These are phyloP conservation scores for Trichoderma asperellum DNA, from an alignment of 2,329 filamentous ascomycete species.

Conservation along the genomic window DNA sequence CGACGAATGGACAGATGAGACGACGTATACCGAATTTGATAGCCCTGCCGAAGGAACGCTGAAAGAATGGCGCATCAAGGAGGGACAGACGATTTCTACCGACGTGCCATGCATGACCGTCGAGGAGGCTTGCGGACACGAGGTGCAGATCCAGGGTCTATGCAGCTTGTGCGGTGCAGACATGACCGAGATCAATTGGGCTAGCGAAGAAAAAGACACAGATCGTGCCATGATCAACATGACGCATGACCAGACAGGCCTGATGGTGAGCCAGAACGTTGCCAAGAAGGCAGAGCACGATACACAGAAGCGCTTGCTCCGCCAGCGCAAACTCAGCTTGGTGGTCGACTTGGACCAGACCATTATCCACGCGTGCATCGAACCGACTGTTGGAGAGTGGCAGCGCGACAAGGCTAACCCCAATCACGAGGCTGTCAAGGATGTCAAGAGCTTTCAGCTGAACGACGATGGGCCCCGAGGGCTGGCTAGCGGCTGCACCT, in stretches of 20 bases:
- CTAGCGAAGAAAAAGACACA: slow-evolving; percentile 76
- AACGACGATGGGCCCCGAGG: slow-evolving; percentile 80
- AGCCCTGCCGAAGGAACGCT: slow-evolving; percentile 82
- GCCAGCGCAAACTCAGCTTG: slow-evolving; percentile 81
- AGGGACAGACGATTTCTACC: slow-evolving; percentile 64
- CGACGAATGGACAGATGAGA: slow-evolving; percentile 61
- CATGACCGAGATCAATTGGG: slow-evolving; percentile 90
- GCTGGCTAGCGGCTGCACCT: slow-evolving; percentile 75
- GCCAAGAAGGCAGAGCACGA: slow-evolving; percentile 83
- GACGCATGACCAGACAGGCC: slow-evolving; percentile 85
- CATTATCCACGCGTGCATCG: slow-evolving; percentile 96
- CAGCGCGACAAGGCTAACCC: slow-evolving; percentile 85
- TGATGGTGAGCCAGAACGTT: slow-evolving; percentile 83
- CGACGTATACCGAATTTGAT: slow-evolving; percentile 76
- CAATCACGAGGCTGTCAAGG: slow-evolving; percentile 87
- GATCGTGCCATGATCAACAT: slow-evolving; percentile 92
- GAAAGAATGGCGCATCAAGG: slow-evolving; percentile 73
- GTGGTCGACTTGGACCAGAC: slow-evolving; percentile 98
- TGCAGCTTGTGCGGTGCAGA: slow-evolving; percentile 94
- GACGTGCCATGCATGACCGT: slow-evolving; percentile 71
- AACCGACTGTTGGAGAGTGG: slow-evolving; percentile 96
- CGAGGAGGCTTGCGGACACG: slow-evolving; percentile 88
- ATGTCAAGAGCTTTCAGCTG: slow-evolving; percentile 86
- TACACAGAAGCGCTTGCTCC: slow-evolving; percentile 79
- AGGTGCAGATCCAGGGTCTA: slow-evolving; percentile 86